Percentiles rank a stretch among this genome's conserved stretches.
phyloP scores from a whole-genome alignment of 805 yeast genomes.

The Yarrowia sp. region DNA sequence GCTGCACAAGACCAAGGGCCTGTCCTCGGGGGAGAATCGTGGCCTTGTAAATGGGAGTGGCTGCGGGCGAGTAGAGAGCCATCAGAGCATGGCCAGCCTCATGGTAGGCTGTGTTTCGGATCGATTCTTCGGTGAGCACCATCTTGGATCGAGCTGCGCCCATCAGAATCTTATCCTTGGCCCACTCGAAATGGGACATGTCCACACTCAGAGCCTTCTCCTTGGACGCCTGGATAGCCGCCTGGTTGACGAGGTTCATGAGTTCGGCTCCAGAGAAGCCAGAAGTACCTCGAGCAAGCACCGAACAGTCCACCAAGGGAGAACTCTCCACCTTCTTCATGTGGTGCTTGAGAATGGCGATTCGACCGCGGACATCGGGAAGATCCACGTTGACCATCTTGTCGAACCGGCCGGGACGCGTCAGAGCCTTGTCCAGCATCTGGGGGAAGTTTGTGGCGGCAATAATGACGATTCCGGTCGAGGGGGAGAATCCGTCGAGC shows the following conservation, averaged over 20 bases:
- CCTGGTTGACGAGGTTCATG: constrained; percentile 94
- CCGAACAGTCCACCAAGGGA: constrained; percentile 78
- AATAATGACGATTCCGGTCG: constrained; percentile 89
- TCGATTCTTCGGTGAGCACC: constrained; percentile 94
- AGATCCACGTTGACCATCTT: constrained; percentile 91
- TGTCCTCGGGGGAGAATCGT: constrained; percentile 96
- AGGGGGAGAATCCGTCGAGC: constrained; percentile 86
- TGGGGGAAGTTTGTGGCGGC: constrained; percentile 99
- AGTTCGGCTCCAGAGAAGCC: constrained; percentile 98
- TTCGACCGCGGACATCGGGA: constrained; percentile 97
- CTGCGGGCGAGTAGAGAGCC: constrained; percentile 92
- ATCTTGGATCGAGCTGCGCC: constrained; percentile 97
- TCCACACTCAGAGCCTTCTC: constrained; percentile 85
- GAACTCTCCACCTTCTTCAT: constrained; percentile 86
- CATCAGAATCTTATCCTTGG: constrained; percentile 94
- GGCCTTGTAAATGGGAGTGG: constrained; percentile 93
- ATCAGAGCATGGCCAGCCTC: constrained; percentile 99
- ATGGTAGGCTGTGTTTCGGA: constrained; percentile 93
- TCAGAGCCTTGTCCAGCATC: constrained; percentile 90
- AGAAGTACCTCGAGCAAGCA: constrained; percentile 95
- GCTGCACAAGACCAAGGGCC: constrained; percentile 95
- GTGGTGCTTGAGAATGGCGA: constrained; percentile 87
- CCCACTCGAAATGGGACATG: constrained; percentile 96
- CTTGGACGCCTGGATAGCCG: constrained; percentile 96
- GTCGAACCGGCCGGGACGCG: constrained; percentile 98